phyloP scores from a whole-genome alignment of 768 basidiomycete genomes.

The Scleroderma bovista region DNA sequence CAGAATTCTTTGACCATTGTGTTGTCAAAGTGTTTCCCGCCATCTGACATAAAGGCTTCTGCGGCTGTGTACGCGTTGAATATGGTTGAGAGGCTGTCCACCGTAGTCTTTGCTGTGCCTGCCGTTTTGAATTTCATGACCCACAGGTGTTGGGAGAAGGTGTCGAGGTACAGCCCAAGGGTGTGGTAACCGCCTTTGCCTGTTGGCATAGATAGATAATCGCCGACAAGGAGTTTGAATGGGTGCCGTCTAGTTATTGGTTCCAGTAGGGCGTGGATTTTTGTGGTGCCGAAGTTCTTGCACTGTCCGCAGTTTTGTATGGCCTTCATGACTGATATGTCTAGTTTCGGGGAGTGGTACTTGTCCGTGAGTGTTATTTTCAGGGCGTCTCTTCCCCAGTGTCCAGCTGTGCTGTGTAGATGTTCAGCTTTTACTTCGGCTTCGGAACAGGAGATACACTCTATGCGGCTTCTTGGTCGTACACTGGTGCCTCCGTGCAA shows the following conservation, averaged over 20 bases:
- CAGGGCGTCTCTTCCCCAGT: slow-evolving; percentile 3
- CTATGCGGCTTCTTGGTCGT: too few relatives aligned
- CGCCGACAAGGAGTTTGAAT: slow-evolving; percentile 17
- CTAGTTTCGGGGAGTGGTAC: slow-evolving; percentile 24
- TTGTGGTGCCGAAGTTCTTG: too few relatives aligned
- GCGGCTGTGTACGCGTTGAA: slow-evolving; percentile 14
- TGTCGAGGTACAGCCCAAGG: slow-evolving; percentile 22
- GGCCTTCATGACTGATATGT: too few relatives aligned
- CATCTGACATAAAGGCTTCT: slow-evolving; percentile 34
- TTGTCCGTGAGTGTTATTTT: slow-evolving; percentile 1
- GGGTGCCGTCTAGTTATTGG: too few relatives aligned
- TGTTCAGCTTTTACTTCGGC: background rate
- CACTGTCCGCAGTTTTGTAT: too few relatives aligned
- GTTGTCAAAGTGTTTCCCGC: slow-evolving; percentile 23
- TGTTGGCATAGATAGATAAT: slow-evolving; percentile 31
- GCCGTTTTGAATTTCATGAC: slow-evolving; percentile 22
- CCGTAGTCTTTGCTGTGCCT: slow-evolving; percentile 25
- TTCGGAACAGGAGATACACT: too few relatives aligned
- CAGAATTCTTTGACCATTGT: slow-evolving; percentile 7
- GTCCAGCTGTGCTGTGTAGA: slow-evolving; percentile 1
- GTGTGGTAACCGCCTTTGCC: slow-evolving; percentile 29
- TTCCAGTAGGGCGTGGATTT: too few relatives aligned
- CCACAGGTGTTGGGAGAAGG: slow-evolving; percentile 27
- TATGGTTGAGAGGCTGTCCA: slow-evolving; percentile 15
- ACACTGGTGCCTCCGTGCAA: too few relatives aligned